Evolutionary conservation across 2,329 filamentous ascomycete genomes (phyloP).

Genomic region (Apiospora saccharicola): DNA sequence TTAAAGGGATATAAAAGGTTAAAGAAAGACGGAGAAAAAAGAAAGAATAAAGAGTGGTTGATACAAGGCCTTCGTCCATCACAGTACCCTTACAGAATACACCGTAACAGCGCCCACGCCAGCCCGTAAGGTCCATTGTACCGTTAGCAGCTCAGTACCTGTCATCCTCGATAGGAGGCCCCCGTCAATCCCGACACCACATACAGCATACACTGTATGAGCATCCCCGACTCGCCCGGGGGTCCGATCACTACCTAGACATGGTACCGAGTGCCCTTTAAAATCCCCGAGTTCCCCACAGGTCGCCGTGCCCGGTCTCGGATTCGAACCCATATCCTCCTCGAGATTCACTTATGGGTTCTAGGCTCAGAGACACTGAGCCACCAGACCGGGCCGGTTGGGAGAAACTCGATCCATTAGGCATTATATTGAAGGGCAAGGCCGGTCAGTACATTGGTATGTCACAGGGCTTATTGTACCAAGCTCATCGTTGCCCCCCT

Average conservation of each 20-base stretch:
- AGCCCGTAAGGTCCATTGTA: too few species aligned
- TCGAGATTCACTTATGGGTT: constrained; percentile 4
- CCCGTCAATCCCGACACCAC: not conserved
- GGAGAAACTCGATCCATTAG: not conserved
- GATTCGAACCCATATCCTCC: constrained; percentile 4
- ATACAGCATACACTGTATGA: not conserved
- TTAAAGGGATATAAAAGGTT: too few species aligned
- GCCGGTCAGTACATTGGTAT: not conserved
- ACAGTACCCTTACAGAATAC: not conserved
- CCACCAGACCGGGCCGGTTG: constrained; percentile 2
- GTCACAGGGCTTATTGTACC: not conserved
- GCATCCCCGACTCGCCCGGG: not conserved
- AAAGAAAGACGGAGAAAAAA: not conserved
- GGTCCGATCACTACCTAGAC: not conserved
- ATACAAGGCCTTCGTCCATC: not conserved
- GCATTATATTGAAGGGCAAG: not conserved
- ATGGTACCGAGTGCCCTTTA: not conserved
- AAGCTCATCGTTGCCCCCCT: not conserved
- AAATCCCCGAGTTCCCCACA: not conserved
- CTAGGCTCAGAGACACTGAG: not conserved
- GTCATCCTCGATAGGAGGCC: too few species aligned
- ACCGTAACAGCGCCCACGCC: too few species aligned
- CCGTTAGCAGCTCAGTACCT: too few species aligned
- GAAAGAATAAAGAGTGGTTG: not conserved
- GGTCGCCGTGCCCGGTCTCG: too few species aligned